Evolutionary conservation across 2,329 filamentous ascomycete genomes (phyloP).

Genomic region (Pseudopithomyces maydicus): DNA sequence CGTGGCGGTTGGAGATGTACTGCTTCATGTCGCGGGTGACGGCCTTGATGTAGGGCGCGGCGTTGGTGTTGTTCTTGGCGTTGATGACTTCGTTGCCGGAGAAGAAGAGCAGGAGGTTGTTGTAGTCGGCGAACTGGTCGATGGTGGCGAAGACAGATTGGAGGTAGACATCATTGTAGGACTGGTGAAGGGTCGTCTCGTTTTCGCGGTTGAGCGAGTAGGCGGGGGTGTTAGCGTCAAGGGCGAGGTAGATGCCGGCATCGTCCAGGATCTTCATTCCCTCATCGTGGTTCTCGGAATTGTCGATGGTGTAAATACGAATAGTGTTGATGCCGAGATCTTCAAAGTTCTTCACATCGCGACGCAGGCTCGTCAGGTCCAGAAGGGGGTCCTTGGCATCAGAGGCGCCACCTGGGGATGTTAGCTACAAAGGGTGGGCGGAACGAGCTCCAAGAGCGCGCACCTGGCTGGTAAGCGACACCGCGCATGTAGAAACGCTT

Average conservation of each 20-base stretch:
- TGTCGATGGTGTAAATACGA: slow-evolving; percentile 91
- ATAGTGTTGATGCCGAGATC: slow-evolving; percentile 87
- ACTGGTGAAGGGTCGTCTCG: slow-evolving; percentile 59
- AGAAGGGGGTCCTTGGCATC: slow-evolving; percentile 72
- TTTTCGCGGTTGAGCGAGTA: slow-evolving; percentile 84
- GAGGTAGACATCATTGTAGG: slow-evolving; percentile 87
- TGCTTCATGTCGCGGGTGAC: slow-evolving; percentile 81
- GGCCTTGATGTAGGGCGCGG: slow-evolving; percentile 74
- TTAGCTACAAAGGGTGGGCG: slow-evolving; percentile 12
- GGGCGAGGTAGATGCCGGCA: slow-evolving; percentile 88
- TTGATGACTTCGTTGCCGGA: slow-evolving; percentile 81
- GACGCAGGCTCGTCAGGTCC: slow-evolving; percentile 69
- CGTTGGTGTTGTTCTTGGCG: slow-evolving; percentile 63
- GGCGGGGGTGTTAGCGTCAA: slow-evolving; percentile 86
- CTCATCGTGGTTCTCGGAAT: slow-evolving; percentile 77
- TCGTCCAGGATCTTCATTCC: slow-evolving; percentile 83
- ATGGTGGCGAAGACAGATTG: slow-evolving; percentile 80
- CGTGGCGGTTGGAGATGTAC: slow-evolving; percentile 73
- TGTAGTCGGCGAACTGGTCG: slow-evolving; percentile 79
- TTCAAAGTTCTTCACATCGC: slow-evolving; percentile 81
- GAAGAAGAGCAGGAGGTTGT: slow-evolving; percentile 85
- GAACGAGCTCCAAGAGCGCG: slow-evolving; percentile 44
- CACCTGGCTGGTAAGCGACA: slow-evolving; percentile 69
- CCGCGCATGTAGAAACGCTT: slow-evolving; percentile 65
- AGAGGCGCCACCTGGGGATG: slow-evolving; percentile 46